A percentile compares a stretch with the other conserved stretches of the same genome.
These are phyloP conservation scores for Sugiyamaella boreocaroliniensis DNA, from an alignment of 805 yeast genomes.

Conservation along the genomic window DNA sequence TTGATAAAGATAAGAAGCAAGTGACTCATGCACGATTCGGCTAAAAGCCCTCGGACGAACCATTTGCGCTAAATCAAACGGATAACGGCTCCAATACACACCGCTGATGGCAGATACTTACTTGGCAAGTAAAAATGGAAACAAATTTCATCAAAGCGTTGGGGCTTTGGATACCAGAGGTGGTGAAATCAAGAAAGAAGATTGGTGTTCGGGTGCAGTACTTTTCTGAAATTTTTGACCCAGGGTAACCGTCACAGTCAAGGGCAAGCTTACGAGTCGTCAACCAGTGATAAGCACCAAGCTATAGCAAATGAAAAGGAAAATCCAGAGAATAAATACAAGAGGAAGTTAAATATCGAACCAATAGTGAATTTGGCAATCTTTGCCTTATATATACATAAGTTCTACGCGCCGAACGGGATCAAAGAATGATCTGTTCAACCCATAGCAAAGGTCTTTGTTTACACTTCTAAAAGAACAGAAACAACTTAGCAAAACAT, in stretches of 20 bases:
- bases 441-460: no score
- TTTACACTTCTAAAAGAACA: no score
- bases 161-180: not conserved
- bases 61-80: no score
- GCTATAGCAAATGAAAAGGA: no score
- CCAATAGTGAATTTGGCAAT: no score
- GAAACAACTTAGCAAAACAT: not conserved
- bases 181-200: not conserved
- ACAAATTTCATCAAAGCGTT: conserved; percentile 14
- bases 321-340: no score
- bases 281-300: no score
- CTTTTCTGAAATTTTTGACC: not conserved
- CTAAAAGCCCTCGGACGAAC: not conserved
- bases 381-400: no score
- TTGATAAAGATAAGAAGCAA: not conserved
- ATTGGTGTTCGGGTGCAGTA: not conserved
- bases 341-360: no score
- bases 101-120: conserved; percentile 4
- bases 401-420: no score
- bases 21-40: not conserved
- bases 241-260: not conserved
- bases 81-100: not conserved
- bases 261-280: no score
- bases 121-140: conserved; percentile 17
- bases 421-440: no score